Evolutionary conservation across 306 rosid species (phyloP), one percentile per base, ranked within the genome.

Genomic region (Trifolium repens): DNA sequence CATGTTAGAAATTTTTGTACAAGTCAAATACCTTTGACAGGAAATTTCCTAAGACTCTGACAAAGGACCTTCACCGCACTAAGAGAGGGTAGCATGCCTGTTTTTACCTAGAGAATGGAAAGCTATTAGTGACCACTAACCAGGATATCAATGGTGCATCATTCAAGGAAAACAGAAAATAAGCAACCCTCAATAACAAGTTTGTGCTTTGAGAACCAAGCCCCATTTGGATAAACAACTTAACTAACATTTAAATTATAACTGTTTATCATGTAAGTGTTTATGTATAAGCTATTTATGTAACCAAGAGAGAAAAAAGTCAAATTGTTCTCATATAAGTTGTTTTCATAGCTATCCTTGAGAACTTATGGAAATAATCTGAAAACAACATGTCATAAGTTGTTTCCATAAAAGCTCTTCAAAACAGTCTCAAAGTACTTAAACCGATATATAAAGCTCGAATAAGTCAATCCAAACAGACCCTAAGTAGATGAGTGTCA

Each of bases 41-140:
- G 93, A 85, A 82, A 91, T 85, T 88, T 83, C 80, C 75, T 80
- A 37, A 94, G 88, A 78, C 67, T 77, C 74, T 81, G 89, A 79
- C 72, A 81, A 73, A 94, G 94, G 79, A 87, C 84, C 81, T 77
- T 85, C 53, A 94, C 78, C 55, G 86, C 79, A 77, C 82, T 74
- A 71, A 67, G 80, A 75, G 97, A 84, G 14, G 96, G 97, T 60
- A 94, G 85, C 96, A 94, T 88, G 60, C 98, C 98, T 30, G 98
- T 91, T 90, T 94, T 91, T 69, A 94, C 94, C 98, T 94, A 77
- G 27, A 66, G 40, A 60, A 37, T 59, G 50, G 46, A 50, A 17
- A 73, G 24, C 35, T 27, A 75, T 47, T 22, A 69, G 30, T 66
- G 72, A 53, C 44, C 76, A 50, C 13, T 39, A 73, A 73, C 59